Percentiles rank a stretch among this genome's conserved stretches.
These are phyloP conservation scores for Crithidia thermophila DNA, from an alignment of 208 protist genomes.

Conservation along the genomic window DNA sequence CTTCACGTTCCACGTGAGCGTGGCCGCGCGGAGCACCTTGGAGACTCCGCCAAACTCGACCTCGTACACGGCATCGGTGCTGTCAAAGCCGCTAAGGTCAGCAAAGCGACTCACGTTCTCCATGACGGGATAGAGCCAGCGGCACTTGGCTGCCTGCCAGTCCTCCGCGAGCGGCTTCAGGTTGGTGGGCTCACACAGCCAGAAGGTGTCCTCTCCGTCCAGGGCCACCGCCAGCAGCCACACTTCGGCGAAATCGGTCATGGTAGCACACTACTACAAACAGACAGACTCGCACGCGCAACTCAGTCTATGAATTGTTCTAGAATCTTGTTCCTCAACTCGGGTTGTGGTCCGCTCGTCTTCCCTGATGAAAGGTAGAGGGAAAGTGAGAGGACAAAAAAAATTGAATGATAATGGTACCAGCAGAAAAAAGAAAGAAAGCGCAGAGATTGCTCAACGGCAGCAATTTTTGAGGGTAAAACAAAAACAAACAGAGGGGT, in stretches of 20 bases:
- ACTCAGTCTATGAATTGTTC: no score
- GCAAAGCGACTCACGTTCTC: slow-evolving; percentile 41
- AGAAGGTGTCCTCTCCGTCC: slow-evolving; percentile 78
- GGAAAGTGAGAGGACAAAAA: no score
- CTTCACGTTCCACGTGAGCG: slow-evolving; percentile 57
- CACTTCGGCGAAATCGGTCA: slow-evolving; percentile 35
- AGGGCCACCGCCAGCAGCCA: slow-evolving; percentile 78
- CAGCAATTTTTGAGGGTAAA: background rate
- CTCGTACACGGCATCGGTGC: slow-evolving; percentile 66
- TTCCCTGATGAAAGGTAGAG: no score
- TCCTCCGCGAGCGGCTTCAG: slow-evolving; percentile 45
- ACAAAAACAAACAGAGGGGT: slow-evolving; percentile 1
- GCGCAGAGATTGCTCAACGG: no score
- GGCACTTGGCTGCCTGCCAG: slow-evolving; percentile 62
- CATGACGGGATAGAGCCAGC: slow-evolving; percentile 81
- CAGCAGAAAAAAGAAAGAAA: no score
- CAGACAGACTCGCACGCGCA: no score
- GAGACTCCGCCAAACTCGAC: slow-evolving; percentile 46
- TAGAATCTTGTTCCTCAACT: no score
- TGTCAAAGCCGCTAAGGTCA: slow-evolving; percentile 48
- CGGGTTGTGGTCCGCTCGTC: no score
- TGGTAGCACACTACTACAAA: no score
- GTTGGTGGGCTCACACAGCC: slow-evolving; percentile 61
- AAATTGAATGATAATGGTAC: no score
- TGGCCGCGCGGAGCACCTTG: slow-evolving; percentile 59